Evolutionary conservation across 371 early-diverging fungal genomes (phyloP).

Genomic region (Capillidium heterosporum): DNA sequence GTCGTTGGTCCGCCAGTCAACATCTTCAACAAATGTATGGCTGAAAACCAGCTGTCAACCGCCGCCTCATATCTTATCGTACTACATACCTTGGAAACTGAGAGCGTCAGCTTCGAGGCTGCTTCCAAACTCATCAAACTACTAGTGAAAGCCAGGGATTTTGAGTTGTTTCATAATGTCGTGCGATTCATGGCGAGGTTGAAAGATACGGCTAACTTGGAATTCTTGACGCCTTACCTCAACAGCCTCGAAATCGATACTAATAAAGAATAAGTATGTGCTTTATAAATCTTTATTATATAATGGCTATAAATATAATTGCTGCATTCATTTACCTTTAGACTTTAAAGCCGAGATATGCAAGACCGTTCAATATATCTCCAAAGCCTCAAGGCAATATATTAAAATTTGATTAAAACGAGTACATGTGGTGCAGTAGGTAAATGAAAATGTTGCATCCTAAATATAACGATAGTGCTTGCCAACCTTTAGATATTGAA

Average conservation of each 20-base stretch:
- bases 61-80: conserved; percentile 76
- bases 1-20: conserved; percentile 58
- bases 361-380: too few relatives aligned
- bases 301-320: too few relatives aligned
- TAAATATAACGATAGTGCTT: too few relatives aligned
- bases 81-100: conserved; percentile 56
- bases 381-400: too few relatives aligned
- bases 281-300: too few relatives aligned
- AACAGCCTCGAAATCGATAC: background rate
- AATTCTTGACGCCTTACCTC: background rate
- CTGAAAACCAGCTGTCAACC: conserved; percentile 41
- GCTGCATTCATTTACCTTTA: too few relatives aligned
- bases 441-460: too few relatives aligned
- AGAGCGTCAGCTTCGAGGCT: background rate
- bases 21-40: conserved; percentile 60
- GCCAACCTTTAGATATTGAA: too few relatives aligned
- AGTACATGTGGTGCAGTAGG: too few relatives aligned
- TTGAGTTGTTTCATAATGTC: conserved; percentile 1
- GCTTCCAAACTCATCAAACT: background rate
- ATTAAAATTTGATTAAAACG: too few relatives aligned
- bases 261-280: too few relatives aligned
- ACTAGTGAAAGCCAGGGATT: background rate
- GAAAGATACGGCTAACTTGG: background rate
- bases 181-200: background rate
- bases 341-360: too few relatives aligned